Base-by-base conservation (phyloP, 2,329 filamentous ascomycete genomes). In the Trichoderma sp. region DNA sequence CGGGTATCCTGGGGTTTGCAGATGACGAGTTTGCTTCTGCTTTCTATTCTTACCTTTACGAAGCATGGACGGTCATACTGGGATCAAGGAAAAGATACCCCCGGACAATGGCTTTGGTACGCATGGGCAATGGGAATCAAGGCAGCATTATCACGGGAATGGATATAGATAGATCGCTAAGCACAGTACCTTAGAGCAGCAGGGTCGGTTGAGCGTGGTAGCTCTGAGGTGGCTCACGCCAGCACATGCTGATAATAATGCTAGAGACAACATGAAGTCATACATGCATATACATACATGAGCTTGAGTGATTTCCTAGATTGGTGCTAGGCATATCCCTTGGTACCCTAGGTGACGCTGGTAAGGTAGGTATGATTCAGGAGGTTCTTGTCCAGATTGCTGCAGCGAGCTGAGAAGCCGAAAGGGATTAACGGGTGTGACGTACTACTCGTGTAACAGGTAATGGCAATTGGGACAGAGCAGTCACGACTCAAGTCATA, bases 131-230 rank as follows among this genome's bases (percentile, higher is more conserved):
- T 39, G 34, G 34, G 14, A 3, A 39, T 14, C 34, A 14, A 39
- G 34, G 34, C 34, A 12, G 34, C 4, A 39, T 39, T 14, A 14
- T 39, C 5, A 39, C 34, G 14, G 34, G 34, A 14, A 39, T 39
- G 28, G 44, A 41, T n/a, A 41, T 44, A 12, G 41, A 44, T 21
- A 9, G 34, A 12, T 26, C 56, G 28, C 10, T 21, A 28, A 55
- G 60, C 47, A 56, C 43, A 62, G 34, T 62, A n/a, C n/a, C n/a
- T n/a, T n/a, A 54, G 58, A 62, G 24, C 58, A 52, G 34, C 30
- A 56, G 59, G 52, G 48, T 45, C 24, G 24, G 48, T 15, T n/a
- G n/a, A 58, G 58, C 9, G 3, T 34, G 30, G 30, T 34, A 34
- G 30, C 58, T 52, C 57, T 48, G 28, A 21, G 30, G 30, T 34